These are phyloP conservation scores for Aspergillus fructus DNA, from an alignment of 2,329 filamentous ascomycete species.

Conservation along the genomic window DNA sequence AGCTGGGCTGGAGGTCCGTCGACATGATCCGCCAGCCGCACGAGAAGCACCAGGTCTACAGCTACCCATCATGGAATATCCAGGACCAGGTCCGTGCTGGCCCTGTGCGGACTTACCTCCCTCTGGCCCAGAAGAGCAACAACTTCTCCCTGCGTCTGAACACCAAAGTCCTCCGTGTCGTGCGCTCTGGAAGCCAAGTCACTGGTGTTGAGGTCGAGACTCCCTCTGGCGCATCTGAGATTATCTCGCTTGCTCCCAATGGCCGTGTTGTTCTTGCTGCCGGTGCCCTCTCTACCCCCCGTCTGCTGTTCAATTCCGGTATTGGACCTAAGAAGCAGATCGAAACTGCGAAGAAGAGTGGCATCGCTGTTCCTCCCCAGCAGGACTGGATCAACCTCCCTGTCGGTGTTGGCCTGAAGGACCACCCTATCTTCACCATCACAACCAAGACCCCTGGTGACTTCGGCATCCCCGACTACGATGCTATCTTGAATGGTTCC, in stretches of 20 bases:
- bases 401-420: constrained; percentile 50
- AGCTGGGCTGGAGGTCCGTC: constrained; percentile 62
- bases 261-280: constrained; percentile 68
- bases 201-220: constrained; percentile 48
- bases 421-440: constrained; percentile 31
- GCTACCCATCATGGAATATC: constrained; percentile 66
- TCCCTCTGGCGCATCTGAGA: constrained; percentile 50
- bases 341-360: constrained; percentile 41
- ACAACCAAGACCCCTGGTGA: constrained; percentile 16
- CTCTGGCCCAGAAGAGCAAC: constrained; percentile 54
- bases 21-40: constrained; percentile 58
- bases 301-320: constrained; percentile 66
- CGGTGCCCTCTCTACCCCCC: constrained; percentile 66
- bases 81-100: constrained; percentile 64
- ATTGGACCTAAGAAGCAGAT: constrained; percentile 59
- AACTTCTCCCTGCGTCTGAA: constrained; percentile 69
- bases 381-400: constrained; percentile 50
- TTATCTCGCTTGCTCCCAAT: constrained; percentile 59
- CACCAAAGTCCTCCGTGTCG: constrained; percentile 63
- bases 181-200: constrained; percentile 60
- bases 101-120: constrained; percentile 68
- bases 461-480: constrained; percentile 20
- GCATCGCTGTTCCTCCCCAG: constrained; percentile 38
- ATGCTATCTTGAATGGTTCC: constrained; percentile 8
- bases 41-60: constrained; percentile 64